Evolutionary conservation across 768 basidiomycete genomes (phyloP).

Genomic region (Pholiota microspora): DNA sequence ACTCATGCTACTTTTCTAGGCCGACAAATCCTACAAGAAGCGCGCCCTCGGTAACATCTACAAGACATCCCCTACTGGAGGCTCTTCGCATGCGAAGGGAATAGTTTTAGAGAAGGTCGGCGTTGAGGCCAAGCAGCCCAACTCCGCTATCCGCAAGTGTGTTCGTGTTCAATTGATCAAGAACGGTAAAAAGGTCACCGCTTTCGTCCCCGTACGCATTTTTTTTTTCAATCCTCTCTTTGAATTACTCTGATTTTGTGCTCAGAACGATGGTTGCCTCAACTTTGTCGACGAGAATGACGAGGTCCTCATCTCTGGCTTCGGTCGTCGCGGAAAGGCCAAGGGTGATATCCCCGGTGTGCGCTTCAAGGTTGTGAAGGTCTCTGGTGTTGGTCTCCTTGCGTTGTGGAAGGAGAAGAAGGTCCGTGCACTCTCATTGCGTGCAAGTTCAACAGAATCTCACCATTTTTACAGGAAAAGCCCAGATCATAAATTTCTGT

Average conservation of each 20-base stretch:
- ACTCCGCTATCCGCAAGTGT: conserved; percentile 99
- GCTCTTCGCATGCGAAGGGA: conserved; percentile 99
- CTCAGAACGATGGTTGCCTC: conserved; percentile 91
- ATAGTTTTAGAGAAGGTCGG: conserved; percentile 99
- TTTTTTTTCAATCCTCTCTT: conserved; percentile 1
- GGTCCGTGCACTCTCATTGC: conserved; percentile 42
- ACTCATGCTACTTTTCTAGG: conserved; percentile 43
- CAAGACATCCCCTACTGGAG: conserved; percentile 99
- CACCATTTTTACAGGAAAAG: conserved; percentile 55
- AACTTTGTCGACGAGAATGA: conserved; percentile 99
- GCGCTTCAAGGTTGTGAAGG: conserved; percentile 99
- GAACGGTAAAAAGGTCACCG: conserved; percentile 99
- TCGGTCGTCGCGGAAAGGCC: conserved; percentile 99
- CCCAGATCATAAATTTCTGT: conserved; percentile 49
- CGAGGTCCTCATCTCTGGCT: conserved; percentile 99
- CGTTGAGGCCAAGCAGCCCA: conserved; percentile 99
- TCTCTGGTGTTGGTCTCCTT: conserved; percentile 97
- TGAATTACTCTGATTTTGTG: conserved; percentile 1
- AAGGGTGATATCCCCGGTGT: conserved; percentile 99
- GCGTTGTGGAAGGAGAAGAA: conserved; percentile 99
- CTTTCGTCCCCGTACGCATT: conserved; percentile 90
- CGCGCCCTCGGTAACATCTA: conserved; percentile 98
- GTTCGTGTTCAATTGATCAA: conserved; percentile 99
- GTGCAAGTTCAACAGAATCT: background rate
- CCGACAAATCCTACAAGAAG: conserved; percentile 99